A percentile compares a stretch with the other conserved stretches of the same genome.
Conservation (phyloP, 495 filamentous ascomycete species). For the Sphaerosporella brunnea region DNA sequence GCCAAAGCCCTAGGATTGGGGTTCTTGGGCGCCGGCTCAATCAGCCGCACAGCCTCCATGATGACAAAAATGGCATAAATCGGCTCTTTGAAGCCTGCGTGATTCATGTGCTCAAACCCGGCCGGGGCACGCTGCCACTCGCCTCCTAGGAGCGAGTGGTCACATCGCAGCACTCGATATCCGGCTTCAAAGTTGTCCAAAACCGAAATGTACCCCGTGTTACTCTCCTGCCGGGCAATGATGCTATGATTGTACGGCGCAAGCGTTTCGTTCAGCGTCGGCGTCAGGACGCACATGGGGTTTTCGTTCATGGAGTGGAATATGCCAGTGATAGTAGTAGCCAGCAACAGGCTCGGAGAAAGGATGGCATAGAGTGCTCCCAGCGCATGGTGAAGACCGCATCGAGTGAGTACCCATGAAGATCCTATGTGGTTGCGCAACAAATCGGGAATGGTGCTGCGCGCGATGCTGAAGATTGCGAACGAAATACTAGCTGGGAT, state of each 20-base stretch:
- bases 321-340: slow-evolving; percentile 24
- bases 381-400: slow-evolving; percentile 51
- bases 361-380: slow-evolving; percentile 43
- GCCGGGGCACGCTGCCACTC: slow-evolving; percentile 55
- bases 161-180: slow-evolving; percentile 75
- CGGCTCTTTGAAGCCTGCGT: slow-evolving; percentile 47
- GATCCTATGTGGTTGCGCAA: slow-evolving; percentile 42
- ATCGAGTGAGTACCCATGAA: slow-evolving; percentile 44
- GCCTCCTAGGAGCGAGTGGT: slow-evolving; percentile 87
- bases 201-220: slow-evolving; percentile 84
- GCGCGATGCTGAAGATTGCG: slow-evolving; percentile 41
- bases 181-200: slow-evolving; percentile 50
- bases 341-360: slow-evolving; percentile 47
- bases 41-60: slow-evolving; percentile 74
- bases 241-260: slow-evolving; percentile 39
- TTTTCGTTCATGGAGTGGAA: slow-evolving; percentile 53
- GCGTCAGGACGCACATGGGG: slow-evolving; percentile 43
- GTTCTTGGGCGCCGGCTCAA: slow-evolving; percentile 36
- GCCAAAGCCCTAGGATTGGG: slow-evolving; percentile 55
- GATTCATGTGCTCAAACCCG: slow-evolving; percentile 28
- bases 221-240: slow-evolving; percentile 61
- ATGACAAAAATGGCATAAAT: slow-evolving; percentile 87
- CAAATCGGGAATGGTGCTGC: slow-evolving; percentile 34
- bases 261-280: slow-evolving; percentile 46
- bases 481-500: slow-evolving; percentile 32